Evolutionary conservation across 805 yeast genomes (phyloP), one percentile per base, ranked within the genome.

Genomic region (Candida yuanshanica): DNA sequence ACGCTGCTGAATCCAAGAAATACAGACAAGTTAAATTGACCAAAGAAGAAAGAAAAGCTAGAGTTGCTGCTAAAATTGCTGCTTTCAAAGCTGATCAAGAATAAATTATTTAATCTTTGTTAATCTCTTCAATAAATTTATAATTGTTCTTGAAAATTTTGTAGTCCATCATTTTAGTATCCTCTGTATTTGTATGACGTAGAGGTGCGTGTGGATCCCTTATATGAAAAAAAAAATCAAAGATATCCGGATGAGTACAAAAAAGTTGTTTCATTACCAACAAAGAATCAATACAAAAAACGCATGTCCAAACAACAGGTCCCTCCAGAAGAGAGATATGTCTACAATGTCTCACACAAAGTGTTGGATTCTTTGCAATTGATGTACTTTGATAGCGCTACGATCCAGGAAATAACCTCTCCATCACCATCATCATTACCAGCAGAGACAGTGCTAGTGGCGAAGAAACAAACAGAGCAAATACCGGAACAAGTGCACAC

Each of bases 1-100:
- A 88, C 81, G 95, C 95, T 79, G 95, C 95, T 69, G 87, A 82
- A 73, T 81, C 95, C 58, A 84, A 83, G 82, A 88, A 91, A 79
- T 86, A 72, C 96, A 83, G 78, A 75, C 81, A 78, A 68, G 73
- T 65, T 64, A 91, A 86, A 78, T 81, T 91, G 73, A 79, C 98
- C 76, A 79, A 65, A 65, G 98, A 78, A 65, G 86, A 93, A 82
- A 85, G 95, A 79, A 68, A 75, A 60, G 96, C 85, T 61, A 83
- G 78, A 68, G 78, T 93, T 70, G 88, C 81, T 66, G 86, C 83
- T 70, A 91, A 88, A 88, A 89, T 93, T 70, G 95, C 93, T 69
- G 89, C 82, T 69, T 84, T 83, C 83, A 75, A 84, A 69, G 66
- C 62, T 50, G 56, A 36, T 17, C 46, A 39, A 27, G 47, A 41